Base-by-base conservation (phyloP, 306 rosid species). In the Medicago arabica region DNA sequence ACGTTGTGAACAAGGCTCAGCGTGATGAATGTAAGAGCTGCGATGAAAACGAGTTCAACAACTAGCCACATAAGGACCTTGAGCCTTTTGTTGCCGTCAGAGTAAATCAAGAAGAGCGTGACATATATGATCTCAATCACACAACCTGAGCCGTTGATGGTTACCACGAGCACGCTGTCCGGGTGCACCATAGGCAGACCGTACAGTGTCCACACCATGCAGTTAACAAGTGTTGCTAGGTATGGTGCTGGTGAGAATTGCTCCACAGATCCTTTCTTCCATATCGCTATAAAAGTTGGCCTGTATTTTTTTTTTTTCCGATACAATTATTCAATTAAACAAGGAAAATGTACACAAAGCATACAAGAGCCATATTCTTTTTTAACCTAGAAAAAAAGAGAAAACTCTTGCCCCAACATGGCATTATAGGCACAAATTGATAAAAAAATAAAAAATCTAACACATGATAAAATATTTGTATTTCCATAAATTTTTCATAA, bases 151-250 rank as follows among this genome's bases (percentile, higher is more conserved):
- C 91, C 92, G 18, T 96, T 96, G 59, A 92, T 92, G 39, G 99
- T 96, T 50, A 87, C 69, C 4, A 96, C 92, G 3, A 92, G 71
- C 6, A 80, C 0, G 80, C 96, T 96, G 11, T 87, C 34, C 0
- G 99, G 96, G 67, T 85, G 87, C 53, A 92, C 92, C 76, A 90
- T 75, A 2, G 99, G 99, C 5, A 96, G 70, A 0, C 97, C 99
- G 61, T 92, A 96, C 1, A 96, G 67, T 9, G 91, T 85, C 98
- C 99, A 96, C 0, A 85, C 86, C 91, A 90, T 74, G 89, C 99
- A 96, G 79, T 96, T 96, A n/a, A 81, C 47, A 0, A 96, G 80
- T 17, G 97, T 84, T 0, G 98, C 99, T 5, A 96, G 88, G 72
- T 92, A 96, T 18, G 99, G 99, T 7, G 79, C 67, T 9, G 97